Base-by-base conservation (phyloP, 2,329 filamentous ascomycete genomes). In the Leptosphaerulina australis region DNA sequence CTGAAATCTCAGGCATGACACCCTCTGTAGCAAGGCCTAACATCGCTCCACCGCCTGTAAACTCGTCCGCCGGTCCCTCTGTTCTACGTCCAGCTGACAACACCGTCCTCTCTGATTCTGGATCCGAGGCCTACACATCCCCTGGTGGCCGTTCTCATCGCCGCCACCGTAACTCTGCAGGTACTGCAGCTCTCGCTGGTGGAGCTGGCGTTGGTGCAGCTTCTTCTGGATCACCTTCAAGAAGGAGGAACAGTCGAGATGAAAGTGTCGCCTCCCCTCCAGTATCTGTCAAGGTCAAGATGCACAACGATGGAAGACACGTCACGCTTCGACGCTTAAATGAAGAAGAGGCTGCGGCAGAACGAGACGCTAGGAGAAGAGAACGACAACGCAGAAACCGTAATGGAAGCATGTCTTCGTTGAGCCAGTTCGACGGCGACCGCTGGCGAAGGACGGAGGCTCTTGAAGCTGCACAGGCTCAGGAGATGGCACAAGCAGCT, bases 201-300 rank as follows among this genome's bases (percentile, higher is more conserved):
- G 70, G 59, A 29, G 61, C 63, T 11, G 61, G 53, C 17, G 60
- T 59, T 7, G 60, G 58, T 9, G 65, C 64, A 39, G 55, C 60
- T 43, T 59, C 67, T 14, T 62, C 54, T 17, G 64, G 62, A 8
- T 67, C 70, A 12, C 60, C 64, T 10, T 66, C 65, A n/a, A 66
- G 58, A 44, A 61, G 64, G 36, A 64, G 71, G 43, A 63, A 62
- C 50, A 70, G 69, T 44, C 58, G 55, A 44, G 74, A 77, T 34
- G 75, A 76, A 35, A 76, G 77, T 53, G 71, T 79, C 22, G 76
- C 76, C 18, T 83, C 81, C 0, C 83, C 82, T n/a, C 82, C 83
- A 2, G 82, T 86, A 36, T 84, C 81, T 22, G 79, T 87, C 46
- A 85, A 86, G 66, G 79, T 87, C 31, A 84, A 85, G 63, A 83